Evolutionary conservation across 306 rosid species (phyloP), one percentile per base, ranked within the genome.

Genomic region (Senna tora): DNA sequence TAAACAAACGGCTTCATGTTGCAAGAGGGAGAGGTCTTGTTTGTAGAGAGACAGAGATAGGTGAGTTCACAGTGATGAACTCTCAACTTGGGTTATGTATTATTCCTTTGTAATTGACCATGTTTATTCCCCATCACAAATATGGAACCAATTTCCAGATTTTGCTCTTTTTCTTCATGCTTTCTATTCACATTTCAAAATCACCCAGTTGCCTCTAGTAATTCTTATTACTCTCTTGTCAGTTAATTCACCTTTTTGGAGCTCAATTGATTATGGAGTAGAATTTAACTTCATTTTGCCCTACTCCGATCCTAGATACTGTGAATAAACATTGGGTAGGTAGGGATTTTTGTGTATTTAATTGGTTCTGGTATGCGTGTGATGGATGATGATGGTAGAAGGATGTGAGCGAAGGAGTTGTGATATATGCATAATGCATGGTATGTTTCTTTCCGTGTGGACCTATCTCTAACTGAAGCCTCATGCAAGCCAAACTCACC

Each of bases 1-100:
- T 36, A 2, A 36, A 36, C 39, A 36, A 36, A 36, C 39, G 25
- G 14, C 15, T 11, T 46, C 47, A 34, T 67, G 39, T 49, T 62
- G 3, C n/a, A 60, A 71, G 76, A 60, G 78, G 30, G 3, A 25
- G 30, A 25, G 71, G 47, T 4, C 2, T 59, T 78, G 39, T 70
- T 53, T 75, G 49, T 62, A 62, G 57, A 77, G 66, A 41, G 54
- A 49, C 0, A 43, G n/a, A 12, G 6, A 36, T 75, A 53, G 52
- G 42, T 52, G 69, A 51, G 76, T 14, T 25, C 39, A 57, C 14
- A 39, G 34, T 53, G 34, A 63, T 65, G 75, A 56, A 22, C 39
- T 72, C 32, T 51, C 67, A 36, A 65, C 65, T 20, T 57, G 59
- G 55, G 46, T 72, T 72, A 54, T 79, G 61, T 45, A 75, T 15